Evolutionary conservation across 225 moss, liverwort and hornwort species (phyloP).

Genomic region (Pseudisothecium myosuroides): DNA sequence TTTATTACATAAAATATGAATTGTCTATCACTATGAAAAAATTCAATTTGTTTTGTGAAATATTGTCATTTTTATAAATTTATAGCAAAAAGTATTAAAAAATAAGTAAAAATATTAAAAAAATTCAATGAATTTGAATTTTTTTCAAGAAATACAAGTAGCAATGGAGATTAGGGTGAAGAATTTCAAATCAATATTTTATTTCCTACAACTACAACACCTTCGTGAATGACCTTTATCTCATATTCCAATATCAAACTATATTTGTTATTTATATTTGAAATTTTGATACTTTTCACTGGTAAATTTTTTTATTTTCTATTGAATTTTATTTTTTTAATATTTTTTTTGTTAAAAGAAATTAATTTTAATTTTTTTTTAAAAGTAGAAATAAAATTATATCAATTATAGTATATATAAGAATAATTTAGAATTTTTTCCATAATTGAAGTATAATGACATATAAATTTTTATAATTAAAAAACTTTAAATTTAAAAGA

Average conservation of each 20-base stretch:
- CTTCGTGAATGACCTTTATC: accelerated
- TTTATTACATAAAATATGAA: accelerated
- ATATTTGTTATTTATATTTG: too few species aligned
- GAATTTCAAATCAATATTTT: neutral
- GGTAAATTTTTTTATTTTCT: too few species aligned
- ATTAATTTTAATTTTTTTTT: too few species aligned
- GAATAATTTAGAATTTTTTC: neutral
- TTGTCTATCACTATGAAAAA: accelerated
- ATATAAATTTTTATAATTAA: neutral
- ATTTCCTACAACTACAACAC: neutral
- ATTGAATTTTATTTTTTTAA: neutral
- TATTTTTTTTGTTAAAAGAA: neutral
- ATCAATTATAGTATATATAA: too few species aligned
- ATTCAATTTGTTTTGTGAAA: neutral
- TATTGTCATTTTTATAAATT: neutral
- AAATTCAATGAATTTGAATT: accelerated
- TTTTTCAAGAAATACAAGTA: neutral
- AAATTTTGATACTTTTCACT: neutral
- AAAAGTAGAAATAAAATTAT: too few species aligned
- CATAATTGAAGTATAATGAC: neutral
- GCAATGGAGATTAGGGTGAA: neutral
- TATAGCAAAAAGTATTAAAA: too few species aligned
- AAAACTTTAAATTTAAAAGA: too few species aligned
- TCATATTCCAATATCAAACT: neutral
- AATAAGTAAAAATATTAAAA: neutral